phyloP scores from a whole-genome alignment of 345 rosid genomes.

The Heritiera fomes region DNA sequence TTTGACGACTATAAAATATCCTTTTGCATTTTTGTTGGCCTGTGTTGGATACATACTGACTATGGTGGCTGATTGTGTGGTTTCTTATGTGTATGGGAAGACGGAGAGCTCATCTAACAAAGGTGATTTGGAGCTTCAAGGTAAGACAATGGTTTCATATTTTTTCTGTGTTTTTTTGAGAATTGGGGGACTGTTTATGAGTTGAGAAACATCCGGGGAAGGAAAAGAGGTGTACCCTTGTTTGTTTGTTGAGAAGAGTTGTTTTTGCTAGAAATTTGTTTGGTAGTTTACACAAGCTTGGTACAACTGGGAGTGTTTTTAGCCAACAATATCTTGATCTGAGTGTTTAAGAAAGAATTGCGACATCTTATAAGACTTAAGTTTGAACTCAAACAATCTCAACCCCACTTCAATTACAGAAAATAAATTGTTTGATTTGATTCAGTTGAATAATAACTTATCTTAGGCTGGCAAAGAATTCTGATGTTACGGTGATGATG shows the following conservation, averaged over 20 bases:
- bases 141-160: conserved; percentile 22
- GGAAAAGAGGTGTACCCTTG: not conserved
- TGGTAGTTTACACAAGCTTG: not conserved
- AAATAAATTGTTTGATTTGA: not conserved
- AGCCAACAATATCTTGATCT: no score
- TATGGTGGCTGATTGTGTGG: conserved; percentile 67
- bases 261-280: not conserved
- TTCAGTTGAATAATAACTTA: not conserved
- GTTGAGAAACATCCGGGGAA: not conserved
- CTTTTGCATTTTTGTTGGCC: conserved; percentile 87
- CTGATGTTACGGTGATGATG: not conserved
- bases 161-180: no score
- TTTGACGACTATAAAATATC: conserved; percentile 56
- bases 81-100: conserved; percentile 52
- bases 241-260: not conserved
- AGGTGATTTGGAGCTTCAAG: conserved; percentile 61
- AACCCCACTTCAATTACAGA: no score
- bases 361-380: no score
- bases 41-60: conserved; percentile 69
- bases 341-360: no score
- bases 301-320: not conserved
- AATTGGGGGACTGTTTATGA: no score
- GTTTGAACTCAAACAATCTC: no score
- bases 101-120: conserved; percentile 13
- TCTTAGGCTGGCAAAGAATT: not conserved